Evolutionary conservation across 1,139 yeast genomes (phyloP), one percentile per base, ranked within the genome.

Genomic region (Scheffersomyces quercinus): DNA sequence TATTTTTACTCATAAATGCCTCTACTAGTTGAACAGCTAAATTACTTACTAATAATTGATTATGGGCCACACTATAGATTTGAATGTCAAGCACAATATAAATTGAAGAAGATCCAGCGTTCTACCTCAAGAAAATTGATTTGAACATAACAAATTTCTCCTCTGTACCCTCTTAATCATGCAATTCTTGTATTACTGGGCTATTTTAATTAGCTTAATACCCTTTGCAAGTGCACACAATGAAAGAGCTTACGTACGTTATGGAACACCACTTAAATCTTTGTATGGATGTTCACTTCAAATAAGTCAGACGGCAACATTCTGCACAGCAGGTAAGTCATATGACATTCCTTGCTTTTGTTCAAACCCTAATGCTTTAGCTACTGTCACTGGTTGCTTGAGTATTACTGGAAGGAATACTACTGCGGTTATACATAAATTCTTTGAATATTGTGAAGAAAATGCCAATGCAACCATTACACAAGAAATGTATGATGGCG

Each of bases 201-300:
- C 26, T 6, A 20, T 20, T 20, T 20, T 20, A 20, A 3, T 20
- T 20, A 20, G 26, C 26, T 20, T 20, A 8, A 8, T 20, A 20
- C 5, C 8, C 26, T 20, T 20, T 20, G 26, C 26, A 20, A 20
- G 9, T 5, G 26, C 26, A 20, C 26, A 20, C 7, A 20, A 6
- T 20, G 53, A 43, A 10, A 42, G 31, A 12, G 50, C 54, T 10
- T 55, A 41, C 37, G 35, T 31, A 34, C 30, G 20, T 1, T 51
- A 54, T 43, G 50, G 51, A 5, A 3, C 31, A 5, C 37, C 34
- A 1, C 15, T 20, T n/a, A 28, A 36, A 10, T 40, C 46, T 3
- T 16, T 52, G 3, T 56, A 49, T 41, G 55, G 62, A 10, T 65
- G 70, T 47, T 49, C 50, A 24, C 42, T 43, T 29, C 51, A 54